Conservation (phyloP, 805 yeast genomes). For the Myxozyma vanderwaltii region DNA sequence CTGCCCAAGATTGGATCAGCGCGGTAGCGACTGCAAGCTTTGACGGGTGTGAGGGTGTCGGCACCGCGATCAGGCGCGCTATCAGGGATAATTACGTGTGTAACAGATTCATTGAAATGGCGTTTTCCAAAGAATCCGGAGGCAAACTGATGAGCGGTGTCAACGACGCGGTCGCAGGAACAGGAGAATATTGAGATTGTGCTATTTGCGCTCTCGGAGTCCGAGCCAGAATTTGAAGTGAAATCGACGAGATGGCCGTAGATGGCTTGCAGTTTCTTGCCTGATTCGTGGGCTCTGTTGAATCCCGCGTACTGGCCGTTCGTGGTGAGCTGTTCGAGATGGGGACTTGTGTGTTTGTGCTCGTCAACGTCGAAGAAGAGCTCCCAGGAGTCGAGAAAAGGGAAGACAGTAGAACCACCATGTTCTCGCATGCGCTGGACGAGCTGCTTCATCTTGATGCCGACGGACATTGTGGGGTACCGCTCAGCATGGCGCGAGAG, state of each 20-base stretch:
- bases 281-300: constrained; percentile 12
- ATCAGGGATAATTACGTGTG: constrained; percentile 28
- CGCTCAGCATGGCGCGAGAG: constrained; percentile 31
- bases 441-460: constrained; percentile 22
- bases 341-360: not conserved
- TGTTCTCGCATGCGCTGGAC: constrained; percentile 14
- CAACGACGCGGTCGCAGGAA: constrained; percentile 27
- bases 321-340: constrained; percentile 25
- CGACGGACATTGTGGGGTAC: constrained; percentile 26
- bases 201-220: not conserved
- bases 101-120: not conserved
- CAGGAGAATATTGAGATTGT: constrained; percentile 28
- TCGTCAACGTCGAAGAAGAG: constrained; percentile 24
- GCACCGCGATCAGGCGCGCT: constrained; percentile 24
- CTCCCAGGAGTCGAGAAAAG: constrained; percentile 24
- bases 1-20: constrained; percentile 19
- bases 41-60: constrained; percentile 33
- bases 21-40: constrained; percentile 24
- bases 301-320: constrained; percentile 22
- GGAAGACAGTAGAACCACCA: constrained; percentile 7
- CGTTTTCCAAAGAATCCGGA: constrained; percentile 26
- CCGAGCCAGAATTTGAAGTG: not conserved
- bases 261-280: constrained; percentile 6
- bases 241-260: constrained; percentile 19
- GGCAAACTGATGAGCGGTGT: constrained; percentile 30